A percentile compares a stretch with the other conserved stretches of the same genome.
Evolutionary conservation across 257 asterid species (phyloP).

Genomic region (Paraleonurus japonicus): DNA sequence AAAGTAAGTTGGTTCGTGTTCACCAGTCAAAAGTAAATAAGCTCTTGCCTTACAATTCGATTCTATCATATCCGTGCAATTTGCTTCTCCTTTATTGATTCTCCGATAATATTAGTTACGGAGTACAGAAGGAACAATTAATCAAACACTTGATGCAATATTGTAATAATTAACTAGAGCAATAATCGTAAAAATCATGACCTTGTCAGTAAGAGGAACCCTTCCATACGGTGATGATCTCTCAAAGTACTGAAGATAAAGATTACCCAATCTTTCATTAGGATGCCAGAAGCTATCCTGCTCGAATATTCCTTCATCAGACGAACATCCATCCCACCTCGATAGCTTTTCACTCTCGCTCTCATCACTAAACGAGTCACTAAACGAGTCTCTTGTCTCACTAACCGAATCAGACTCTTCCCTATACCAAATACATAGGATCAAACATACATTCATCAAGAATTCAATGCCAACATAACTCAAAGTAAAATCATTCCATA

Average conservation of each 20-base stretch:
- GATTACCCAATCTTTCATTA: constrained; percentile 58
- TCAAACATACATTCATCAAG: constrained; percentile 1
- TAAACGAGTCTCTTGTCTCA: constrained; percentile 64
- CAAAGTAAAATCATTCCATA: background rate
- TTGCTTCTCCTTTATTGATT: constrained; percentile 21
- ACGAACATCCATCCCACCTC: constrained; percentile 70
- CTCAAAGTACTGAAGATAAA: constrained; percentile 66
- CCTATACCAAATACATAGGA: constrained; percentile 28
- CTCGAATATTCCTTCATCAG: constrained; percentile 56
- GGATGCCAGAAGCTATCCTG: constrained; percentile 44
- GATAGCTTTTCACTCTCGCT: constrained; percentile 66
- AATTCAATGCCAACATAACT: background rate
- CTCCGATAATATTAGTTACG: constrained; percentile 6
- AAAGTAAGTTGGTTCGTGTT: constrained; percentile 19
- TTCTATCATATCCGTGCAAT: constrained; percentile 28
- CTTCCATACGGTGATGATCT: constrained; percentile 65
- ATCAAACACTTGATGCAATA: background rate
- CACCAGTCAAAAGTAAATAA: constrained; percentile 26
- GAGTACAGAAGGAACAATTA: background rate
- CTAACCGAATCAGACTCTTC: constrained; percentile 55
- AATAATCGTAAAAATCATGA: constrained; percentile 6
- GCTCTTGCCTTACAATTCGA: constrained; percentile 23
- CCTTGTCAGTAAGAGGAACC: constrained; percentile 74
- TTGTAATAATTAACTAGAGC: background rate
- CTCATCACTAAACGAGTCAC: constrained; percentile 71